These are phyloP conservation scores for Scleroderma bovista DNA, from an alignment of 768 basidiomycete species.

Conservation along the genomic window DNA sequence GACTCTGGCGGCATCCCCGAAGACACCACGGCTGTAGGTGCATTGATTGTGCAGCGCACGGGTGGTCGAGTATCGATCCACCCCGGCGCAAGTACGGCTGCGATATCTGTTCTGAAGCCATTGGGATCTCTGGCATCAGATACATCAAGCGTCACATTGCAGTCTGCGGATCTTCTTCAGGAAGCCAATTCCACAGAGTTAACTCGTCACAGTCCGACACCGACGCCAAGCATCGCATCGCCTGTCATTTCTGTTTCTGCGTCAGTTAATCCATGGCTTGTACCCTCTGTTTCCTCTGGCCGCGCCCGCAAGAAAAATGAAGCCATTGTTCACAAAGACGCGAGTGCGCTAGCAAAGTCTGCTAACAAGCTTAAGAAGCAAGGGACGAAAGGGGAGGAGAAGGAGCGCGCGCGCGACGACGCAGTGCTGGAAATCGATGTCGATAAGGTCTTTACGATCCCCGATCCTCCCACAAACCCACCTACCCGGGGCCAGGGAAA, in stretches of 20 bases:
- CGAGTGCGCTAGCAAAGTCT: slow-evolving; percentile 54
- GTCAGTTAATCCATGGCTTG: slow-evolving; percentile 78
- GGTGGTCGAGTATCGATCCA: slow-evolving; percentile 64
- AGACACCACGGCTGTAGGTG: slow-evolving; percentile 27
- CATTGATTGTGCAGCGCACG: slow-evolving; percentile 43
- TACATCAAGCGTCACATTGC: slow-evolving; percentile 64
- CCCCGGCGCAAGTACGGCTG: slow-evolving; percentile 37
- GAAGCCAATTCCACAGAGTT: slow-evolving; percentile 16
- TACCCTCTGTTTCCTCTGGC: slow-evolving; percentile 36
- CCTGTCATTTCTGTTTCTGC: slow-evolving; percentile 9
- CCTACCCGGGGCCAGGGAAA: slow-evolving; percentile 16
- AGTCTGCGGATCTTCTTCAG: slow-evolving; percentile 48
- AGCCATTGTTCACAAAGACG: slow-evolving; percentile 63
- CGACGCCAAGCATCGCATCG: slow-evolving; percentile 8
- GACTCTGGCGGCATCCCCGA: slow-evolving; percentile 24
- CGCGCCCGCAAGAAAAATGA: slow-evolving; percentile 68
- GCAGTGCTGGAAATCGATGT: slow-evolving; percentile 70
- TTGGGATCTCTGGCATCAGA: slow-evolving; percentile 40
- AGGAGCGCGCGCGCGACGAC: slow-evolving; percentile 62
- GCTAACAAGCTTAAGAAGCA: slow-evolving; percentile 72
- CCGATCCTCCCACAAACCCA: slow-evolving; percentile 4
- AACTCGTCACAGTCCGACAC: slow-evolving; percentile 12
- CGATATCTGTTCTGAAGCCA: slow-evolving; percentile 9
- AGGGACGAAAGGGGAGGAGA: slow-evolving; percentile 48
- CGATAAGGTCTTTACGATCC: slow-evolving; percentile 12